A percentile compares a stretch with the other conserved stretches of the same genome.
Conservation (phyloP, 345 rosid genomes). For the Rubroshorea leprosula region DNA sequence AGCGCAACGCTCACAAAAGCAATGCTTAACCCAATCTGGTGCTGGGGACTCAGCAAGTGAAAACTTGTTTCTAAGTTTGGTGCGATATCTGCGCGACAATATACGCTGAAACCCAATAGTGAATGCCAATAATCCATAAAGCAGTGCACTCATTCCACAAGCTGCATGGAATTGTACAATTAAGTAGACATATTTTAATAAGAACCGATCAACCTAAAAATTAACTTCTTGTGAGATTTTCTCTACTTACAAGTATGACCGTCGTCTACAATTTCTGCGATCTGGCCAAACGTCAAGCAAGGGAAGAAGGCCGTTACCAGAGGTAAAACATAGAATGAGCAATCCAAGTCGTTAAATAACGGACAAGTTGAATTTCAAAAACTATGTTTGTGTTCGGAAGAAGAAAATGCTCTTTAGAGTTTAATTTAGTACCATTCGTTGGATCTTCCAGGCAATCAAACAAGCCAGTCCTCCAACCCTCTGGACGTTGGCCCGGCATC, state of each 20-base stretch:
- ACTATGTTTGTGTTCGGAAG: background rate
- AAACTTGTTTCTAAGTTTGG: constrained; percentile 53
- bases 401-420: background rate
- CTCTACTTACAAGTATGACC: constrained; percentile 36
- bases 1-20: constrained; percentile 58
- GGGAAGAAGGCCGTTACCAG: constrained; percentile 40
- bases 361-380: too few species aligned
- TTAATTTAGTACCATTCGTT: constrained; percentile 40
- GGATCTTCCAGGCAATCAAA: constrained; percentile 70
- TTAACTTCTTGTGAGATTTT: background rate
- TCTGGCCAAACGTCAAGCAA: constrained; percentile 50
- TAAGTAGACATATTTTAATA: too few species aligned
- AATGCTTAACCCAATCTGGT: constrained; percentile 59
- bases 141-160: constrained; percentile 42
- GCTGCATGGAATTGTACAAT: constrained; percentile 23
- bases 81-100: constrained; percentile 54
- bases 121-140: constrained; percentile 33
- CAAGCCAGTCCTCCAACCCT: constrained; percentile 48
- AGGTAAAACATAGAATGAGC: constrained; percentile 27
- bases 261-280: constrained; percentile 57
- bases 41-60: constrained; percentile 57
- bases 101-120: constrained; percentile 44
- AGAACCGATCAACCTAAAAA: too few species aligned
- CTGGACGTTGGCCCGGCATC: background rate
- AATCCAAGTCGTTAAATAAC: background rate